Base-by-base conservation (phyloP, 176 grass and related monocot genomes). In the Avena atlantica region DNA sequence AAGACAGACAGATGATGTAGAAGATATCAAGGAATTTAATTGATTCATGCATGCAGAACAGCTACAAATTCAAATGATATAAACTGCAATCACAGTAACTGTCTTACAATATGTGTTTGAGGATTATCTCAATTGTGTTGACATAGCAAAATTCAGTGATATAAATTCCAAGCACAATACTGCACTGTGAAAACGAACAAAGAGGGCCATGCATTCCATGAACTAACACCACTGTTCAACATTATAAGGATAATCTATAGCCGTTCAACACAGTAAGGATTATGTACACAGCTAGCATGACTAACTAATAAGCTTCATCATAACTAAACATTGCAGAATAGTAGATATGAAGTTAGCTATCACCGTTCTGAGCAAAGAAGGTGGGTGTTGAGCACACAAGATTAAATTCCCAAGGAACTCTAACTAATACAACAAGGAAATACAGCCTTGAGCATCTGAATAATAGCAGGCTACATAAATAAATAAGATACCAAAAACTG, bases 381-480 rank as follows among this genome's bases (percentile, higher is more conserved):
- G 5, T n/a, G 69, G 24, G 53, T 6, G 53, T 53, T 1, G 81
- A 85, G 20, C n/a, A 67, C 45, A 76, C 47, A 81, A 3, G 40
- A 5, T 37, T 76, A 29, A 48, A 76, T 24, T 69, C 23, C 1
- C 0, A 65, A 64, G 16, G 58, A 20, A 53, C 24, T 74, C 64
- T 6, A 88, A 70, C 29, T 31, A 49, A 42, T 55, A 27, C 29
- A 86, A 48, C 44, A 78, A 73, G 6, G 12, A 58, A 8, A 13
- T 56, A 48, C 27, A 55, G 6, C 4, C 61, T 78, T 42, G 2
- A 70, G 37, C 48, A 36, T 27, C 70, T 44, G 1, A 72, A 65
- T 74, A 76, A 86, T 25, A 81, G n/a, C 63, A 87, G 8, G 8
- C 55, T 21, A 71, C 50, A 84, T 23, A 59, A 79, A 84, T 23